Percentiles rank a stretch among this genome's conserved stretches.
These are phyloP conservation scores for Alternaria arbusti DNA, from an alignment of 2,329 filamentous ascomycete species.

Conservation along the genomic window DNA sequence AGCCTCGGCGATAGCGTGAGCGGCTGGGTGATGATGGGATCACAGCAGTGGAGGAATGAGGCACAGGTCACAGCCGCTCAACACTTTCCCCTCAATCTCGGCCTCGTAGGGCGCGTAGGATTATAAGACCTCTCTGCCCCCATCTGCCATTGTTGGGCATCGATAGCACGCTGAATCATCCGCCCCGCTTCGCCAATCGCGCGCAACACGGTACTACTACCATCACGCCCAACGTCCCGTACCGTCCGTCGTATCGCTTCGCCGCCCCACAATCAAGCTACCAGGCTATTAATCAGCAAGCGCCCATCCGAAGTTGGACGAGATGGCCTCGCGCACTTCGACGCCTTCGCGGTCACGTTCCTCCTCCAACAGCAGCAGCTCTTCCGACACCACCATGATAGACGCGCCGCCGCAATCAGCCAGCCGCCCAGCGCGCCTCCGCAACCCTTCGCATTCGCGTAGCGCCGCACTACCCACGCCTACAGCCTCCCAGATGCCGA, in stretches of 20 bases:
- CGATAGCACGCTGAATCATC: background rate
- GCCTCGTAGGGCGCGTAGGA: background rate
- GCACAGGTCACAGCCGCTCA: constrained; percentile 8
- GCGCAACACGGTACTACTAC: background rate
- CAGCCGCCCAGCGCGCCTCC: constrained; percentile 35
- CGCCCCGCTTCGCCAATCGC: background rate
- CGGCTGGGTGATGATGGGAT: constrained; percentile 6
- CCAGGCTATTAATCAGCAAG: constrained; percentile 8
- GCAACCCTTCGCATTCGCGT: constrained; percentile 30
- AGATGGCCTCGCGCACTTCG: constrained; percentile 39
- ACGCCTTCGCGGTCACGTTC: constrained; percentile 41
- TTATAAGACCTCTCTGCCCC: background rate
- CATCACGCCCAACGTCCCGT: constrained; percentile 2
- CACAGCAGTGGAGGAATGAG: constrained; percentile 4
- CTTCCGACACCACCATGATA: constrained; percentile 44
- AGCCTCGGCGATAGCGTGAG: constrained; percentile 5
- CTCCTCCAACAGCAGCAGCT: constrained; percentile 35
- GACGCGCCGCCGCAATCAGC: constrained; percentile 35
- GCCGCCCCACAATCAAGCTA: constrained; percentile 1
- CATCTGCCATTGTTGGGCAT: background rate
- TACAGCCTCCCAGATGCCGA: background rate
- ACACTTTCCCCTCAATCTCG: constrained; percentile 2
- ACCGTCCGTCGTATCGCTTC: constrained; percentile 2
- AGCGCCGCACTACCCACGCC: constrained; percentile 14
- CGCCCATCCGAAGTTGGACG: background rate